Base-by-base conservation (phyloP, 176 grass and related monocot genomes). In the Otatea glauca region DNA sequence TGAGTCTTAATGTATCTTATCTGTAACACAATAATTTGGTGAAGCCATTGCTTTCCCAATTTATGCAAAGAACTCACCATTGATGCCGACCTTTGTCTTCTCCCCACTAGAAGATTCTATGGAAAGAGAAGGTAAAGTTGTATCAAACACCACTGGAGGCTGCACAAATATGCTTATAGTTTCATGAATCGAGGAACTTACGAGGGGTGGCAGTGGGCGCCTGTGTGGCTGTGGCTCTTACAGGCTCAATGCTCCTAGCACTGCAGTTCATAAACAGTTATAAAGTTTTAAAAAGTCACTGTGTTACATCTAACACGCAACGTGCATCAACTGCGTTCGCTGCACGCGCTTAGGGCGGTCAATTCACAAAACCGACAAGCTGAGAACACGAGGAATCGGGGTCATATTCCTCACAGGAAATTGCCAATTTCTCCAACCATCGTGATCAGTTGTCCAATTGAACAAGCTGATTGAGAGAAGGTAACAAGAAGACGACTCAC, bases 1-100 rank as follows among this genome's bases (percentile, higher is more conserved):
- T 5, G 24, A 79, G 15, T 11, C 47, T 42, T 55, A 81, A 42
- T 56, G 32, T 39, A 41, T 53, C 47, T 39, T 6, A 21, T 37
- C 3, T 25, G 65, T 0, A 38, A 17, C 49, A 17, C 13, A 74
- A 6, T 32, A 16, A 64, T 49, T 7, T 68, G 27, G 60, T 2
- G 8, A 49, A 3, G 10, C 1, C 9, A 21, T 60, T 61, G 12
- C 29, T 9, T 60, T 76, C 25, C 15, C 24, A 27, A 72, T 58
- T 10, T 56, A 72, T 29, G 12, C 0, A 21, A 85, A 74, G 38
- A 73, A 85, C 92, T 90, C 82, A 94, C 92, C 94, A 54, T 97
- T 97, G 45, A 97, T 97, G 71, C 94, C 94, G 10, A 97, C 59
- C 70, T 91, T 97, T 69, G 90, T 87, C 80, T 89, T 94, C 14